Conservation (phyloP, 1,284 basidiomycete genomes). For the Heterobasidion irregulare region DNA sequence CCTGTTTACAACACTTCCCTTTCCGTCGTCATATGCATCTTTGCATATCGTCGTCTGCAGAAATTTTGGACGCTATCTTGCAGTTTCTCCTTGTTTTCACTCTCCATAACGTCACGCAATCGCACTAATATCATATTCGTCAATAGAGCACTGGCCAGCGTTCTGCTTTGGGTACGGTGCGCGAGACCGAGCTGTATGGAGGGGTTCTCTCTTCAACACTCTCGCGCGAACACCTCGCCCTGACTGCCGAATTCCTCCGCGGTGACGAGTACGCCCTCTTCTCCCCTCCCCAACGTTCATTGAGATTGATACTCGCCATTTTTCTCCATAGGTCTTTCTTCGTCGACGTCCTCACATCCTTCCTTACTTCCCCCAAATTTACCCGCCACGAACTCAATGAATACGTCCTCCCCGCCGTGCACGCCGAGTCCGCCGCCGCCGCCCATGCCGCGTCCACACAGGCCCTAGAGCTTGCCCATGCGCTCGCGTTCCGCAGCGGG, state of each 20-base stretch:
- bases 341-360: slow-evolving; percentile 78
- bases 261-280: slow-evolving; percentile 84
- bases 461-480: slow-evolving; percentile 80
- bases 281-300: background rate
- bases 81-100: too few species aligned
- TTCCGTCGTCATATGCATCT: too few species aligned
- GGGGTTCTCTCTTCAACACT: slow-evolving; percentile 86
- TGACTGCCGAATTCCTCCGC: slow-evolving; percentile 88
- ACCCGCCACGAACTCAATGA: slow-evolving; percentile 82
- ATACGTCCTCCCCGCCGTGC: slow-evolving; percentile 73
- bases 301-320: slow-evolving; percentile 3
- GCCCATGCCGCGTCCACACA: slow-evolving; percentile 50
- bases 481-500: slow-evolving; percentile 84
- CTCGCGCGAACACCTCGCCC: slow-evolving; percentile 82
- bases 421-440: slow-evolving; percentile 64
- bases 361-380: slow-evolving; percentile 78
- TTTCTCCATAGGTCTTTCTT: slow-evolving; percentile 62
- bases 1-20: background rate
- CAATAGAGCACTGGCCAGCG: slow-evolving; percentile 72
- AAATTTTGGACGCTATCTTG: too few species aligned
- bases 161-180: slow-evolving; percentile 85
- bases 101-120: too few species aligned
- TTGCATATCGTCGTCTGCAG: background rate
- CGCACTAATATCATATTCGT: background rate
- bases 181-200: slow-evolving; percentile 92